phyloP scores from a whole-genome alignment of 75 land plant species.

The Isoetes taiwanensis region DNA sequence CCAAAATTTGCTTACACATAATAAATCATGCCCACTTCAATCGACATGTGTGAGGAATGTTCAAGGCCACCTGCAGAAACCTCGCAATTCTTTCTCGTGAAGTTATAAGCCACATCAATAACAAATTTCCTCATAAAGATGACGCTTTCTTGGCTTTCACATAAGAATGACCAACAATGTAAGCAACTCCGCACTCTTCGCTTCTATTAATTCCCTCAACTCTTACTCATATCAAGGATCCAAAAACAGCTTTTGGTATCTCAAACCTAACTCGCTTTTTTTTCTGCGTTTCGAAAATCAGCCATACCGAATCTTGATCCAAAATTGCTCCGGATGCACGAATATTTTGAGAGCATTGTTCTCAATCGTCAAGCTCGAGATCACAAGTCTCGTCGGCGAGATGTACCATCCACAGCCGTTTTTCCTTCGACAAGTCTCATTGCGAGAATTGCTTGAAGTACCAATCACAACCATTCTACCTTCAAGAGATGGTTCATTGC shows the following conservation, averaged over 20 bases:
- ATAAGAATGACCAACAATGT: conserved; percentile 35
- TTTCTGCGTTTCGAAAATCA: no score
- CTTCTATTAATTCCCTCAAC: conserved; percentile 22
- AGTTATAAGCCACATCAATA: conserved; percentile 34
- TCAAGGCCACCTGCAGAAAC: conserved; percentile 24
- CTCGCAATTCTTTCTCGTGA: conserved; percentile 39
- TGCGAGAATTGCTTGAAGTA: no score
- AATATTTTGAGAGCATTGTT: no score
- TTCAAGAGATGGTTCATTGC: not conserved
- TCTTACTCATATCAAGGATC: conserved; percentile 16
- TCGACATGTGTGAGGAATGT: conserved; percentile 35
- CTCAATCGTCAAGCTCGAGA: no score
- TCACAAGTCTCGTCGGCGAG: no score
- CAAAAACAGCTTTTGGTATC: not conserved
- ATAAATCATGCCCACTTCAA: conserved; percentile 67
- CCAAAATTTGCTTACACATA: conserved; percentile 18
- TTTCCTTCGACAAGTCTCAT: no score
- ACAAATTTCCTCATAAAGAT: conserved; percentile 33
- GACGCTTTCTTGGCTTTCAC: conserved; percentile 40
- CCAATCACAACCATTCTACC: conserved; percentile 7
- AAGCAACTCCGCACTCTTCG: conserved; percentile 40
- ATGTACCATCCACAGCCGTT: no score
- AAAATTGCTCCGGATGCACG: no score
- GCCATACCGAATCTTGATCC: no score
- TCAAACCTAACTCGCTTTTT: conserved; percentile 5